Evolutionary conservation across 2,329 filamentous ascomycete species (phyloP).

Genomic region (Magnaporthiopsis rhizophila): DNA sequence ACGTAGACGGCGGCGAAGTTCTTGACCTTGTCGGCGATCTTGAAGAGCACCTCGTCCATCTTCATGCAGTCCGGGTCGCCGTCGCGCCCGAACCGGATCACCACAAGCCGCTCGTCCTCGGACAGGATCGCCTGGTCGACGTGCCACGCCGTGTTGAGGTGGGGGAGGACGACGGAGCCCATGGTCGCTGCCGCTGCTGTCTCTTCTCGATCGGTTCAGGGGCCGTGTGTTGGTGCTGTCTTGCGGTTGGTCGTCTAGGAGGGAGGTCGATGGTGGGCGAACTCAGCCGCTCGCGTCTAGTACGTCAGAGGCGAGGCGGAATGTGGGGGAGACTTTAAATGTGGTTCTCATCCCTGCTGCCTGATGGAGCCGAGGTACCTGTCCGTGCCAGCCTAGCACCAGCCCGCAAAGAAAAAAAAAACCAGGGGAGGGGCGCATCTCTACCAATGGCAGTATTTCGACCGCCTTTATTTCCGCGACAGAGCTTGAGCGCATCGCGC

Average conservation of each 20-base stretch:
- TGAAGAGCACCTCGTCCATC: slow-evolving; percentile 90
- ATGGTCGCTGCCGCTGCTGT: slow-evolving; percentile 24
- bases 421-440: neutral
- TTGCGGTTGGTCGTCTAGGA: neutral
- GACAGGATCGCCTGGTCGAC: slow-evolving; percentile 89
- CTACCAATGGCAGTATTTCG: slow-evolving; percentile 1
- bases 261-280: neutral
- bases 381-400: too few relatives aligned
- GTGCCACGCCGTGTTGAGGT: slow-evolving; percentile 90
- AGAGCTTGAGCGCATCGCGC: neutral
- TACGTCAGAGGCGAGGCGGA: neutral
- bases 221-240: neutral
- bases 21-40: slow-evolving; percentile 86
- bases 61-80: slow-evolving; percentile 66
- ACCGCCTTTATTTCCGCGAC: slow-evolving; percentile 6
- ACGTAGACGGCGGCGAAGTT: slow-evolving; percentile 91
- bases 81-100: slow-evolving; percentile 90
- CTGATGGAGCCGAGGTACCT: neutral
- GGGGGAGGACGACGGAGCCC: slow-evolving; percentile 86
- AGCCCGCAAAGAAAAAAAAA: neutral
- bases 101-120: slow-evolving; percentile 86
- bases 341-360: neutral
- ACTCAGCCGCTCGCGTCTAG: neutral
- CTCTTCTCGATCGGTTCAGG: neutral
- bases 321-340: neutral